Base-by-base conservation (phyloP, 352 stramenopile genomes). In the Globisporangium heterothallicum region DNA sequence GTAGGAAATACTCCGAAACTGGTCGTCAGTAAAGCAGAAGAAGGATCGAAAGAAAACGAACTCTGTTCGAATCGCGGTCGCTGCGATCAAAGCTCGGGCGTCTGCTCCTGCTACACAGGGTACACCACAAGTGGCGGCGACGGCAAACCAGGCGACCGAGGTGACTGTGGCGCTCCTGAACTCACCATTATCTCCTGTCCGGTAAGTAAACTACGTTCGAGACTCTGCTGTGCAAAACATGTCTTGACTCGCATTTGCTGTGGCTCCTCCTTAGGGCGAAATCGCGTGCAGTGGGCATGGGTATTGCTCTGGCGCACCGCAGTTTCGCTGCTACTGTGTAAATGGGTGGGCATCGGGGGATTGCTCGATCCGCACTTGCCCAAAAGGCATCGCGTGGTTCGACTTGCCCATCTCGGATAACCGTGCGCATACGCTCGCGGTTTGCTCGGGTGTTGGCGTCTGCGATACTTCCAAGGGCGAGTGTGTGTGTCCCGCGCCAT, bases 21-120 rank as follows among this genome's bases (percentile, higher is more conserved):
- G 14, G 59, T 63, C n/a, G 53, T 85, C 40, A 77, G 66, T 30
- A 71, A 85, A 53, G 51, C 67, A 24, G 70, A 96, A 32, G 71
- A 78, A 18, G 90, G 92, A 38, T 92, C 87, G 4, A 97, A 97
- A 59, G 92, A 98, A 63, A 92, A 96, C 61, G 82, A 89, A 25
- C 46, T 76, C 38, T 92, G 81, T 42, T 78, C 77, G 21, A 90
- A 90, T 55, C 78, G 81, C 27, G 81, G 78, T 7, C 61, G 47
- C 18, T 92, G 81, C 57, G 78, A 90, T 63, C 68, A 78, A 41
- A 73, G 62, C 24, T 85, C 74, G 16, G 92, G 89, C 35, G 66
- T 93, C 24, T 98, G 92, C 58, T 72, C 58, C 6, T 98, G 92
- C 63, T 97, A 81, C 66, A 42, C 59, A 6, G 78, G 74, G 8